Evolutionary conservation across 768 basidiomycete genomes (phyloP), one percentile per base, ranked within the genome.

Genomic region (Fistulinella prunicolor): DNA sequence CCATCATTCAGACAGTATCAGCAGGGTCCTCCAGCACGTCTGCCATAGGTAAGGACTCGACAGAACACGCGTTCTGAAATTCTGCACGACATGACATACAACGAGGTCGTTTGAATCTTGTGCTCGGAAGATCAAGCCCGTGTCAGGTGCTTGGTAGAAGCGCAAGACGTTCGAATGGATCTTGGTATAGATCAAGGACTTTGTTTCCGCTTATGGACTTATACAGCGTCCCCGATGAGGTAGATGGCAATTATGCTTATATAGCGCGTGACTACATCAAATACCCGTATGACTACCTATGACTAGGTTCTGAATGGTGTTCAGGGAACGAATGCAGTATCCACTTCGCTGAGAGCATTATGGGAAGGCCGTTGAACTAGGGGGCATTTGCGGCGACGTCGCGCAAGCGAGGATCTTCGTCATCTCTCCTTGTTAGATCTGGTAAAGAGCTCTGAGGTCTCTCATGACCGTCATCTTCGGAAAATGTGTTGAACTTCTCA

Each of bases 1-100:
- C 86, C 45, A 93, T 95, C 54, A 70, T 95, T 43, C 81, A 81
- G 34, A 88, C 82, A 14, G 80, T 95, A 19, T 86, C 90, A 8
- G 89, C 89, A 9, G 92, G 92, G 47, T 93, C 90, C 9, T 91
- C 91, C 24, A 89, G 86, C 59, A 94, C 92, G 4, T 89, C 85
- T 9, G 79, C 89, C 14, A 69, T 83, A 49, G 93, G 93, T 23
- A 82, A 83, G 60, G 92, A 92, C 63, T 94, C 93, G 17, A 95
- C 93, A 16, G 93, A 95, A 67, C 83, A 93, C 59, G 72, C 76
- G 10, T 95, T 94, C 74, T 90, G 59, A 67, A 26, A 29, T 42
- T 23, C 21, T 24, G 9, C 13, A 29, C 22, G 46, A 36, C 21
- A 30, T 35, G 38, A 47, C 30, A 47, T 44, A 46, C 16, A 24